Evolutionary conservation across 768 basidiomycete species (phyloP), one percentile per base, ranked within the genome.

Genomic region (Cubamyces lactineus): DNA sequence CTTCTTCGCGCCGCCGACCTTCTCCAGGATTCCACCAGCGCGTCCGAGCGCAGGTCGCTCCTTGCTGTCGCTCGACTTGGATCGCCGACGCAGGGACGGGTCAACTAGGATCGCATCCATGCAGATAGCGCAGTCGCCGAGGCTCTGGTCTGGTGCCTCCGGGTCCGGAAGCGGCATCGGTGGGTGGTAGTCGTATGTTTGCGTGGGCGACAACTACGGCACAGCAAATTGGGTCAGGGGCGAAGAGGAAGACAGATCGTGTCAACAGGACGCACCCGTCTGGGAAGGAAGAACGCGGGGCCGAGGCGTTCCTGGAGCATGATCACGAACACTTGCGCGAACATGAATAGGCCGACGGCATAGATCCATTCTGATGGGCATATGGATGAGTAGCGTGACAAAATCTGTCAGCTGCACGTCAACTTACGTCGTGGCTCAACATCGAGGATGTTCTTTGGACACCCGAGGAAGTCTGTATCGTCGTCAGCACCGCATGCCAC

Each of bases 91-190:
- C 19, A 63, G 46, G 3, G 54, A 40, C 12, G 66, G 61, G 23
- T 67, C 66, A 8, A 65, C 64, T 15, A 52, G 69, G 64, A 96
- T 95, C 5, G 86, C 82, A 60, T 96, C 94, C 92, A 96, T 95
- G 69, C 94, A 96, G 54, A 97, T 96, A 6, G 92, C 85, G 68
- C 94, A 97, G 70, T 96, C 92, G 7, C 91, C 93, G 16, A 93
- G 76, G 2, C 88, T 83, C 65, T 88, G 85, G 47, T 88, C 88
- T 1, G 88, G 86, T 2, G 89, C 81, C 71, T 94, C 92, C 0
- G 88, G 72, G 69, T 94, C 91, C 0, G 87, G 80, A 1, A 83
- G 65, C 0, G 91, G 88, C 41, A 96, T 76, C 2, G 82, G 78
- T 7, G 93, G 94, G 72, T 96, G 94, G 69, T 96, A 97, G 71